Percentiles rank a stretch among this genome's conserved stretches.
phyloP scores from a whole-genome alignment of 2,329 filamentous ascomycete species.

The Zelopaecilomyces penicillatus region DNA sequence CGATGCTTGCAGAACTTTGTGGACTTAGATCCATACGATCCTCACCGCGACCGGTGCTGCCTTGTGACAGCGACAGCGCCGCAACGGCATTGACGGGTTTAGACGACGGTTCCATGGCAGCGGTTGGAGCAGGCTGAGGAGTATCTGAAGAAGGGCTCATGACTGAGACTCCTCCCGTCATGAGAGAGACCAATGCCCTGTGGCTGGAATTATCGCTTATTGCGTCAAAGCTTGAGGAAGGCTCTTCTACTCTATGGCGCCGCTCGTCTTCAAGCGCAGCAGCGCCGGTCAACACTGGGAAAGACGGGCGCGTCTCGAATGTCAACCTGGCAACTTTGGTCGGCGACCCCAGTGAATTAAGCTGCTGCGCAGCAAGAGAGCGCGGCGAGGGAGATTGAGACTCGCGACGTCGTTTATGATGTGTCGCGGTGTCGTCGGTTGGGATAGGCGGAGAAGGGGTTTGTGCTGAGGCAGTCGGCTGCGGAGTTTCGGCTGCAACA shows the following conservation, averaged over 20 bases:
- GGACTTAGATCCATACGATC: conserved; percentile 35
- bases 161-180: conserved; percentile 42
- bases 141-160: conserved; percentile 51
- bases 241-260: conserved; percentile 32
- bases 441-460: conserved; percentile 28
- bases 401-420: conserved; percentile 39
- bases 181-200: conserved; percentile 43
- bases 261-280: conserved; percentile 47
- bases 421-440: conserved; percentile 32
- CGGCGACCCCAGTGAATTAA: conserved; percentile 38
- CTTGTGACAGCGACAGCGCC: conserved; percentile 22
- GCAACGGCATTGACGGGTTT: conserved; percentile 24
- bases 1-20: conserved; percentile 35
- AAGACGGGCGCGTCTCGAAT: conserved; percentile 33
- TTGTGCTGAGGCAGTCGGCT: conserved; percentile 26
- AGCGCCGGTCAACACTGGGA: conserved; percentile 42
- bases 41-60: conserved; percentile 25
- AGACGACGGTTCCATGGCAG: conserved; percentile 33
- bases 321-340: conserved; percentile 46
- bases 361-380: conserved; percentile 19
- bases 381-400: conserved; percentile 34
- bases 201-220: conserved; percentile 48
- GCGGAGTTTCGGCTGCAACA: conserved; percentile 44
- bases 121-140: conserved; percentile 35
- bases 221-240: conserved; percentile 29